A percentile compares a stretch with the other conserved stretches of the same genome.
Evolutionary conservation across 495 filamentous ascomycete species (phyloP).

Genomic region (Lentithecium fluviatile): DNA sequence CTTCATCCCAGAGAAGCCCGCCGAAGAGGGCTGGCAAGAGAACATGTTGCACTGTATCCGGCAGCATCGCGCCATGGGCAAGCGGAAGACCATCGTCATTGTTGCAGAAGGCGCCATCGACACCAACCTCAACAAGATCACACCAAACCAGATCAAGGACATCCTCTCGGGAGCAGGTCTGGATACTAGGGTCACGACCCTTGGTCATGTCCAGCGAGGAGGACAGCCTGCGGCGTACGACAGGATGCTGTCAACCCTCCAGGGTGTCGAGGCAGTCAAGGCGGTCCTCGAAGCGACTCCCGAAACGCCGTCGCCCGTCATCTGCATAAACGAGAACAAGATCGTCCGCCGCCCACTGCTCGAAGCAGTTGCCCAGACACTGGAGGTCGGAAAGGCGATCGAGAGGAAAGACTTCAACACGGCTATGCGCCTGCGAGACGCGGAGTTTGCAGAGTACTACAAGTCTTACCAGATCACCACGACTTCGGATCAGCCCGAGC

Average conservation of each 20-base stretch:
- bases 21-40: slow-evolving; percentile 79
- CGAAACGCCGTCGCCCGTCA: slow-evolving; percentile 87
- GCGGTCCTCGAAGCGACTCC: slow-evolving; percentile 92
- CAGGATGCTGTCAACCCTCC: slow-evolving; percentile 85
- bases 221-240: slow-evolving; percentile 92
- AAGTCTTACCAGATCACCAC: slow-evolving; percentile 87
- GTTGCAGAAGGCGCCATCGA: slow-evolving; percentile 95
- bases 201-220: slow-evolving; percentile 95
- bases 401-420: slow-evolving; percentile 74
- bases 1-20: slow-evolving; percentile 95
- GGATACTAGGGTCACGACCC: slow-evolving; percentile 91
- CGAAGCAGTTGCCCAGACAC: slow-evolving; percentile 80
- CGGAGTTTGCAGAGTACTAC: slow-evolving; percentile 93
- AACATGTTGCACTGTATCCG: slow-evolving; percentile 82
- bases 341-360: slow-evolving; percentile 85
- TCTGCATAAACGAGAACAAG: slow-evolving; percentile 96
- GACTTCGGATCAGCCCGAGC: slow-evolving; percentile 60
- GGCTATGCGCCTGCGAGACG: slow-evolving; percentile 84
- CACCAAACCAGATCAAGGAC: slow-evolving; percentile 75
- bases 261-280: slow-evolving; percentile 94
- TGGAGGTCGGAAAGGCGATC: slow-evolving; percentile 79
- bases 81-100: slow-evolving; percentile 97
- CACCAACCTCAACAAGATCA: slow-evolving; percentile 78
- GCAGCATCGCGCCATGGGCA: slow-evolving; percentile 87
- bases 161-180: slow-evolving; percentile 76